Evolutionary conservation across 2,329 filamentous ascomycete genomes (phyloP), one percentile per base, ranked within the genome.

Genomic region (Beauveria pseudobassiana): DNA sequence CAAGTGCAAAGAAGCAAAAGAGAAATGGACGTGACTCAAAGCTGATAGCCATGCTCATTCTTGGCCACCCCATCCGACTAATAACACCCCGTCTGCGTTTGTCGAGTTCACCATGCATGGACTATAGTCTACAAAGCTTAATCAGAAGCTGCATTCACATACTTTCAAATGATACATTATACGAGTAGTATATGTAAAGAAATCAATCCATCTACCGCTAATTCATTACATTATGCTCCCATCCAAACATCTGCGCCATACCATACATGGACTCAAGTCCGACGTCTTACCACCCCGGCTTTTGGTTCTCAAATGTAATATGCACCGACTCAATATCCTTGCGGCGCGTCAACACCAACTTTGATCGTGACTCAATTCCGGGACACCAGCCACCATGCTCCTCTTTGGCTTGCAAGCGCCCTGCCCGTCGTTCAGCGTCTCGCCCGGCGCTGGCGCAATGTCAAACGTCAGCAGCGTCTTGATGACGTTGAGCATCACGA

Each of bases 381-480:
- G 58, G 1, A 60, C 50, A 14, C 58, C 58, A 3, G 58, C 58
- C 1, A 53, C 58, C 58, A 60, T 60, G 20, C 58, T 60, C 50
- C n/a, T 60, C 50, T 30, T 46, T 14, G 49, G 38, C 1, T 20
- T 54, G 50, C 49, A 48, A 6, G 48, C 58, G 16, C 58, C 58
- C 18, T 54, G 40, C 5, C 58, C 28, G 5, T 34, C 5, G 40
- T 60, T 53, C 12, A 60, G 58, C 50, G 58, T 54, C 42, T 60
- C 58, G 8, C 49, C 49, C 18, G 20, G 22, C 16, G 58, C 58
- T 2, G 50, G 49, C 14, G 58, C 40, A 26, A 60, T 40, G 28
- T 53, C 58, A 60, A 60, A 60, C 16, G 58, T 60, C 40, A 60
- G 16, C 49, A 60, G 50, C 58, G 58, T 53, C 58, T 54, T 60